A percentile compares a stretch with the other conserved stretches of the same genome.
phyloP scores from a whole-genome alignment of 768 basidiomycete genomes.

The Boletus barrowsii region DNA sequence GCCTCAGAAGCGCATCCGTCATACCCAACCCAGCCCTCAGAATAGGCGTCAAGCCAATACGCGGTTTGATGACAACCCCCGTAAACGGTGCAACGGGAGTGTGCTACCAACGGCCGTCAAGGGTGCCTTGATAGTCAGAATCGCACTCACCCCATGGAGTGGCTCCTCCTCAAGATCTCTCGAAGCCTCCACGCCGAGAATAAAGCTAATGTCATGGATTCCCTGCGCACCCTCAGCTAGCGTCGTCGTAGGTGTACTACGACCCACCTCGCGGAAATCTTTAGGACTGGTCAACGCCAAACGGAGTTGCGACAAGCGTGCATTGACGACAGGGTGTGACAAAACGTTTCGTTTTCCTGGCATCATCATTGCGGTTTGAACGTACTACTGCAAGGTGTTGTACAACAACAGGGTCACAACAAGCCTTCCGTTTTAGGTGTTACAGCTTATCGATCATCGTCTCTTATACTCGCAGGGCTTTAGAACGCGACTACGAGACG shows the following conservation, averaged over 20 bases:
- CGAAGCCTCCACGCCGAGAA: conserved; percentile 83
- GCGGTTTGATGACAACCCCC: conserved; percentile 70
- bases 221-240: conserved; percentile 44
- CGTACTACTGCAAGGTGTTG: too few species aligned
- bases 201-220: conserved; percentile 68
- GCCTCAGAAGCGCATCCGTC: conserved; percentile 79
- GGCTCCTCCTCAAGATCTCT: conserved; percentile 59
- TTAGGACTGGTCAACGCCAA: conserved; percentile 58
- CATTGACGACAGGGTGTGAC: conserved; percentile 70
- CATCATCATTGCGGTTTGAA: conserved; percentile 23
- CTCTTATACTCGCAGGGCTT: conserved; percentile 94
- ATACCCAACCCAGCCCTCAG: conserved; percentile 92
- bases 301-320: conserved; percentile 69
- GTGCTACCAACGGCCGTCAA: conserved; percentile 40
- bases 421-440: not conserved
- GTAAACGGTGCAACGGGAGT: conserved; percentile 80
- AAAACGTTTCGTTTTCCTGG: conserved; percentile 47
- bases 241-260: not conserved
- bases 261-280: conserved; percentile 72
- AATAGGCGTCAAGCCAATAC: conserved; percentile 86
- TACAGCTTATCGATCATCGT: conserved; percentile 39
- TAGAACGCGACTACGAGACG: conserved; percentile 54
- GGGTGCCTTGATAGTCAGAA: not conserved
- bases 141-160: conserved; percentile 58
- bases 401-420: not conserved